Evolutionary conservation across 2,329 filamentous ascomycete species (phyloP), one percentile per base, ranked within the genome.

Genomic region (Drechslerella stenobrocha): DNA sequence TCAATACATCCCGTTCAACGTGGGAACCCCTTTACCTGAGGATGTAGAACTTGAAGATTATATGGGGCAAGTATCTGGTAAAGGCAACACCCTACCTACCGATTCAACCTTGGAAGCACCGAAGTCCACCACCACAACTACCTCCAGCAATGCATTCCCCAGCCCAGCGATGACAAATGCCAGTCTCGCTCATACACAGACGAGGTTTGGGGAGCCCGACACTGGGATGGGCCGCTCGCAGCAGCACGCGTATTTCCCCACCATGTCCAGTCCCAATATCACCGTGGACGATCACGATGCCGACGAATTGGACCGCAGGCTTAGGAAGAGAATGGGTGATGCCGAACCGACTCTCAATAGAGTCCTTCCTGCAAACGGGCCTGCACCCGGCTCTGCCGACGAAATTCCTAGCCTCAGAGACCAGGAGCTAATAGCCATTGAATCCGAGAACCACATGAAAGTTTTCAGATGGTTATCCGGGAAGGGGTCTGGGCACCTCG

Each of bases 221-320:
- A 15, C 55, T 13, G 28, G 50, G 7, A 23, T 20, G 13, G 6
- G 9, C 11, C 13, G 9, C 5, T 51, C 34, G 8, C 55, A 51
- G 24, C 42, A 40, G 7, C 22, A 11, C 13, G 11, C 55, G n/a
- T 24, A 50, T 8, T 18, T 58, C 1, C 52, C 57, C 15, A 11
- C 37, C 2, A 34, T 63, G 40, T 52, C 57, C 15, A 58, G 45
- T 32, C 64, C 64, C 18, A 52, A 61, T 46, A 63, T 69, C 32
- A 69, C 56, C 8, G 64, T 69, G 26, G 64, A 69, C 22, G 64
- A 69, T 45, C 64, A 69, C 20, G 64, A 69, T 42, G 57, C 56
- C n/a, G 55, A 23, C 5, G 57, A 69, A 26, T 57, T 42, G 3
- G 52, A n/a, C 35, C 51, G 57, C 4, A 22, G 64, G 11, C 55